Percentiles rank a stretch among this genome's conserved stretches.
Conservation (phyloP, 2,329 filamentous ascomycete species). For the Penicillium olsonii region DNA sequence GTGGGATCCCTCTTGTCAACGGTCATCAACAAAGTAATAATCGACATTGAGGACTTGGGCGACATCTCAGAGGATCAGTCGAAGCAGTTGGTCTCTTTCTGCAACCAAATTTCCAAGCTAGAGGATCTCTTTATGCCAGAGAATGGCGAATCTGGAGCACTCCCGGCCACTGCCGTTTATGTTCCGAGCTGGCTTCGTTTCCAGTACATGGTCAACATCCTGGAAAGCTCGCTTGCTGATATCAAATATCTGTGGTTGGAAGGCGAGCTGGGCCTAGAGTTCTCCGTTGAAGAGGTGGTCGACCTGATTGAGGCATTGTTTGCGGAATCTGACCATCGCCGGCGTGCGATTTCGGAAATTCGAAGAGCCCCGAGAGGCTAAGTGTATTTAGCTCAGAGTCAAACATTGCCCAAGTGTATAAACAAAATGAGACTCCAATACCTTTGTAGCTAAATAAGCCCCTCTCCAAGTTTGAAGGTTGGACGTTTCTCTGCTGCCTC, state of each 20-base stretch:
- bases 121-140: constrained; percentile 59
- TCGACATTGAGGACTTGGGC: constrained; percentile 63
- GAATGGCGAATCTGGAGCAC: constrained; percentile 33
- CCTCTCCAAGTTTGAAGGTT: background rate
- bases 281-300: constrained; percentile 61
- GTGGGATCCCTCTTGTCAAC: constrained; percentile 61
- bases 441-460: background rate
- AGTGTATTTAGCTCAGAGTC: background rate
- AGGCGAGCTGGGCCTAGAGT: constrained; percentile 64
- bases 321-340: constrained; percentile 61
- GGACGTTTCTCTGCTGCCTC: too few species aligned
- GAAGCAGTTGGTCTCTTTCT: constrained; percentile 59
- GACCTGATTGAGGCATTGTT: constrained; percentile 66
- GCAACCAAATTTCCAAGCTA: constrained; percentile 56
- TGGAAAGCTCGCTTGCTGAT: constrained; percentile 64
- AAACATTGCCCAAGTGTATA: background rate
- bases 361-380: constrained; percentile 35
- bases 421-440: background rate
- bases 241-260: constrained; percentile 68
- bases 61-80: constrained; percentile 67
- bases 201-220: constrained; percentile 63
- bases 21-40: constrained; percentile 60
- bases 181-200: constrained; percentile 66
- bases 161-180: constrained; percentile 62
- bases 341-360: constrained; percentile 61